A percentile compares a stretch with the other conserved stretches of the same genome.
phyloP scores from a whole-genome alignment of 1,284 basidiomycete genomes.

The Ustilago crameri region DNA sequence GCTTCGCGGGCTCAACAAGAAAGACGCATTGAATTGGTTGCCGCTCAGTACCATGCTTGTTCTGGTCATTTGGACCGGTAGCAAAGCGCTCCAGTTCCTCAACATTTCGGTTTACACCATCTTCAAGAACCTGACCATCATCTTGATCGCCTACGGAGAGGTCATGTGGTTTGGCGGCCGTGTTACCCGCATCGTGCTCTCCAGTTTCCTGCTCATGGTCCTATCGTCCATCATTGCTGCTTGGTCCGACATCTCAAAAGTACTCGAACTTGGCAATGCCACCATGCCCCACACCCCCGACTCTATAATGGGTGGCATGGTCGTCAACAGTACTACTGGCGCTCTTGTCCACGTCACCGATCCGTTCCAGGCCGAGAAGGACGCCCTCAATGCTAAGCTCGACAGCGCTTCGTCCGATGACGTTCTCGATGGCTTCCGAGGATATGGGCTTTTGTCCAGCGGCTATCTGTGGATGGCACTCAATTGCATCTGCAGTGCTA shows the following conservation, averaged over 20 bases:
- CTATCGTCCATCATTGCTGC: slow-evolving; percentile 95
- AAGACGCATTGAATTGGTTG: slow-evolving; percentile 92
- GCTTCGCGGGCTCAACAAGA: slow-evolving; percentile 84
- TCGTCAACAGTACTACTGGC: slow-evolving; percentile 39
- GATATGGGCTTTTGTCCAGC: slow-evolving; percentile 55
- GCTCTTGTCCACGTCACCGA: slow-evolving; percentile 32
- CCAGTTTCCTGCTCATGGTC: slow-evolving; percentile 94
- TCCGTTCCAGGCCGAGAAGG: slow-evolving; percentile 48
- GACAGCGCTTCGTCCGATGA: slow-evolving; percentile 34
- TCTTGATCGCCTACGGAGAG: slow-evolving; percentile 97
- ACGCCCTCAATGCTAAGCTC: slow-evolving; percentile 37
- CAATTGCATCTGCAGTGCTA: slow-evolving; percentile 90
- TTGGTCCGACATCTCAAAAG: slow-evolving; percentile 82
- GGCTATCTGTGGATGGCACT: slow-evolving; percentile 97
- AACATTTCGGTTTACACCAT: slow-evolving; percentile 75
- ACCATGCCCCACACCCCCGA: slow-evolving; percentile 61
- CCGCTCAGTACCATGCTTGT: slow-evolving; percentile 93
- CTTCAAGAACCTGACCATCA: slow-evolving; percentile 99
- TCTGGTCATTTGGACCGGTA: slow-evolving; percentile 96
- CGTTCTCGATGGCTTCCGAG: slow-evolving; percentile 49
- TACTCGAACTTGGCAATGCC: slow-evolving; percentile 68
- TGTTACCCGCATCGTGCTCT: slow-evolving; percentile 86
- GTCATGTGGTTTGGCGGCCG: slow-evolving; percentile 94
- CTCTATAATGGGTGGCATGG: slow-evolving; percentile 42
- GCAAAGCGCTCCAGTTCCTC: slow-evolving; percentile 80